Percentiles rank a stretch among this genome's conserved stretches.
Evolutionary conservation across 805 yeast genomes (phyloP).

Genomic region (Grigorovia transvaalensis): DNA sequence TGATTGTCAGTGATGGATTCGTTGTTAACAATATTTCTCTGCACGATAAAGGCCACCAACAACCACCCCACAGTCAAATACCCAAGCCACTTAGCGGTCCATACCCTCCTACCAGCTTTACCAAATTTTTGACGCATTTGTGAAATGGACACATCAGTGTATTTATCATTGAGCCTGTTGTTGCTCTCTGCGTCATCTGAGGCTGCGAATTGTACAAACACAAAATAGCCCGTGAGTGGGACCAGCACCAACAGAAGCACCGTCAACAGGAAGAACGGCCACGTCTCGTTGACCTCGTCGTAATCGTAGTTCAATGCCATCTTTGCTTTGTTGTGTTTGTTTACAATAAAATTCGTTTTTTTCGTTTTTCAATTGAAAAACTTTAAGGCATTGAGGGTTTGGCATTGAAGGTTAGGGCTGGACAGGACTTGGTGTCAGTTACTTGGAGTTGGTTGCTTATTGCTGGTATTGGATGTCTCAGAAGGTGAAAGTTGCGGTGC

Average conservation of each 20-base stretch:
- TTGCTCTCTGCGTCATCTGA: neutral
- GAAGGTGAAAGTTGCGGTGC: constrained; percentile 46
- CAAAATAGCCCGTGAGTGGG: constrained; percentile 44
- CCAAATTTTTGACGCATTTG: constrained; percentile 15
- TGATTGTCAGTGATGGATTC: constrained; percentile 38
- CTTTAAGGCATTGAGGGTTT: neutral
- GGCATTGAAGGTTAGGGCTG: too few relatives aligned
- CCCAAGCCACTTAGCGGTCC: constrained; percentile 12
- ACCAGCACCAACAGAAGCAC: constrained; percentile 54
- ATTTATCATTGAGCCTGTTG: constrained; percentile 12
- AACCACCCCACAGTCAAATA: constrained; percentile 51
- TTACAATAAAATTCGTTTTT: neutral
- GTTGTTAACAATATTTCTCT: constrained; percentile 29
- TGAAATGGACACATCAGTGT: constrained; percentile 14
- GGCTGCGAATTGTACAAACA: constrained; percentile 16
- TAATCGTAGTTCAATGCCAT: constrained; percentile 38
- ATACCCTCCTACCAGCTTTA: constrained; percentile 12
- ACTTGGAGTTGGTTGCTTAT: too few relatives aligned
- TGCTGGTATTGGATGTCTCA: constrained; percentile 13
- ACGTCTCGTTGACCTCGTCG: constrained; percentile 82
- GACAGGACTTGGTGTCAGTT: too few relatives aligned
- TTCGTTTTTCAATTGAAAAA: neutral
- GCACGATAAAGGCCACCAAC: constrained; percentile 34
- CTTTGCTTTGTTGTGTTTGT: neutral
- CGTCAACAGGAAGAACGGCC: constrained; percentile 86